Conservation (phyloP, 352 stramenopile genomes). For the Phytopythium mirpurense region DNA sequence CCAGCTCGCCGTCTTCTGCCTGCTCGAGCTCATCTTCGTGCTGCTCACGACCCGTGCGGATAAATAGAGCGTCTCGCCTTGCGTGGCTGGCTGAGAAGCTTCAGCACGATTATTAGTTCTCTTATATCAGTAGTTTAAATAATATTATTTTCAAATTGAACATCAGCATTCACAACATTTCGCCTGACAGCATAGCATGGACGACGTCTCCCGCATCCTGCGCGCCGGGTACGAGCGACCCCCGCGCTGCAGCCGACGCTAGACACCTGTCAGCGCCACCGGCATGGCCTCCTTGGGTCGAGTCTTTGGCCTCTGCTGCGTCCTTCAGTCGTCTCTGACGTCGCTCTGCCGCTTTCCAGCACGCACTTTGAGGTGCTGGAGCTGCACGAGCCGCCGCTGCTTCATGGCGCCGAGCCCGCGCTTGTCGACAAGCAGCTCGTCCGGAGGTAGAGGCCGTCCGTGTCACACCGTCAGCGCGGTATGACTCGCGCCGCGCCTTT, state of each 20-base stretch:
- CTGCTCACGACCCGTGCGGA: background rate
- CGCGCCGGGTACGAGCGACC: conserved; percentile 8
- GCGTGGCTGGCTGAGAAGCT: no score
- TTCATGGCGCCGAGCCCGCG: background rate
- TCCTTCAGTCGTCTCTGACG: background rate
- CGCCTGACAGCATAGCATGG: no score
- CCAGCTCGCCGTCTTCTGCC: background rate
- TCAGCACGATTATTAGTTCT: no score
- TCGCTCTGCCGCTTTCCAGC: conserved; percentile 2
- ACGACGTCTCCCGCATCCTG: conserved; percentile 22
- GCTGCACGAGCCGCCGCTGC: conserved; percentile 7
- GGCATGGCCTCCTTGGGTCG: background rate
- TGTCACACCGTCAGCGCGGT: no score
- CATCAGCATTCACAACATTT: no score
- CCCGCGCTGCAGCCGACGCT: background rate
- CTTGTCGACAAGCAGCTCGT: conserved; percentile 24
- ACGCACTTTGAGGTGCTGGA: conserved; percentile 43
- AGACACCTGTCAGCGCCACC: no score
- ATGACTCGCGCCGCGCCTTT: no score
- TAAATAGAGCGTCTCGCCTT: no score
- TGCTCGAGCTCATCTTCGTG: conserved; percentile 5
- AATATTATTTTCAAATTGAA: background rate
- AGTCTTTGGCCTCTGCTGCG: background rate
- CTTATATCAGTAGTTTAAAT: background rate
- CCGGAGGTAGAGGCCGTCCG: no score